These are phyloP conservation scores for Ceratorhiza oryzae-sativae DNA, from an alignment of 1,284 basidiomycete species.

Conservation along the genomic window DNA sequence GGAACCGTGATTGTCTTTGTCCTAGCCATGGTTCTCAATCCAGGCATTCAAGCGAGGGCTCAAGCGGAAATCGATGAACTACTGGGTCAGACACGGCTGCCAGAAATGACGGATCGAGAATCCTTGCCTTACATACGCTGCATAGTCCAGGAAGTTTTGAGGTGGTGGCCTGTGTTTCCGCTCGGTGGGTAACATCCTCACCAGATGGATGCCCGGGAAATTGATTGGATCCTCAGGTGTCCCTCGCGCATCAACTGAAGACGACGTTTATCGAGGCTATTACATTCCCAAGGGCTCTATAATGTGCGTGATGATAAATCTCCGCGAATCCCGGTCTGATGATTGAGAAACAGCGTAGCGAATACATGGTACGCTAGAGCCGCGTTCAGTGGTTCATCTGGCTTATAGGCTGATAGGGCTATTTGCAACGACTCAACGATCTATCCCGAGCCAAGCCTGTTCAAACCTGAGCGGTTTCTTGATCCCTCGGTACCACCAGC, in stretches of 20 bases:
- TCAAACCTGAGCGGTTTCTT: constrained; percentile 43
- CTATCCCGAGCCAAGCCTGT: constrained; percentile 40
- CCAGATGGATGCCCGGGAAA: not conserved
- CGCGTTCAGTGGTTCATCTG: too few species aligned
- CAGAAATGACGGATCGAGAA: constrained; percentile 16
- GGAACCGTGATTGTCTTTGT: constrained; percentile 35
- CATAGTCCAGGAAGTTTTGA: constrained; percentile 20
- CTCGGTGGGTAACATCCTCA: constrained; percentile 2
- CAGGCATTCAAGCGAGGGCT: constrained; percentile 42
- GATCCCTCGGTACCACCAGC: constrained; percentile 6
- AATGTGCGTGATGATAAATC: constrained; percentile 28
- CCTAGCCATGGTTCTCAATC: constrained; percentile 42
- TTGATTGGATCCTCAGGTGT: constrained; percentile 5
- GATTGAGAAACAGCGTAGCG: not conserved
- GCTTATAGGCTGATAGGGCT: constrained; percentile 15
- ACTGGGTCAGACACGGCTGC: constrained; percentile 39
- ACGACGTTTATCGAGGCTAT: constrained; percentile 42
- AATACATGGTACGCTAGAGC: not conserved
- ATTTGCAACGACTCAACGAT: constrained; percentile 37
- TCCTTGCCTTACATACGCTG: constrained; percentile 13
- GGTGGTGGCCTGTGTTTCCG: constrained; percentile 26
- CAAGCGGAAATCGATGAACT: constrained; percentile 47
- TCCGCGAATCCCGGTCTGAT: not conserved
- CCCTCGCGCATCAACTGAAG: constrained; percentile 39
- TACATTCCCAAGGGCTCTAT: constrained; percentile 41